phyloP scores from a whole-genome alignment of 345 rosid genomes.

The Bruguiera parviflora region DNA sequence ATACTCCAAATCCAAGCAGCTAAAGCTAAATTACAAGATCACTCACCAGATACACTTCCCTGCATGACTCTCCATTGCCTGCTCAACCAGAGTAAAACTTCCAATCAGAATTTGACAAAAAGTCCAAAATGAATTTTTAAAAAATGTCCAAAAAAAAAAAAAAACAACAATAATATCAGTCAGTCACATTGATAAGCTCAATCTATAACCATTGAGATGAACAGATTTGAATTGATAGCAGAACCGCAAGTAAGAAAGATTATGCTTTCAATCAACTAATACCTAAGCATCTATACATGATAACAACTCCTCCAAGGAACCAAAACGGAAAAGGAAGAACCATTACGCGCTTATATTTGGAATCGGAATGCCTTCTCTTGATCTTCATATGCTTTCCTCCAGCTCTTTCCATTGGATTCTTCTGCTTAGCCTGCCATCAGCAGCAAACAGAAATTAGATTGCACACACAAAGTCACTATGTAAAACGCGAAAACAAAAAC shows the following conservation, averaged over 20 bases:
- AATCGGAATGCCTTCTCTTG: constrained; percentile 33
- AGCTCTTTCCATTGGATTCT: constrained; percentile 15
- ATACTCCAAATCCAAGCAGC: neutral
- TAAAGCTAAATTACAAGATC: neutral
- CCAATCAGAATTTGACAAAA: neutral
- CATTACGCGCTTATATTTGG: constrained; percentile 20
- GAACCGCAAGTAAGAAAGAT: neutral
- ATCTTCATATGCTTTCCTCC: constrained; percentile 25
- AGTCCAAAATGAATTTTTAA: too few species aligned
- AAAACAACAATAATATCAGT: too few species aligned
- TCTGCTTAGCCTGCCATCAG: constrained; percentile 18
- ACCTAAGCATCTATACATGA: neutral
- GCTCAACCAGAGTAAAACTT: neutral
- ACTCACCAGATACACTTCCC: constrained; percentile 35
- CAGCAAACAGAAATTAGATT: too few species aligned
- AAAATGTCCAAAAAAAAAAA: too few species aligned
- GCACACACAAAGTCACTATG: neutral
- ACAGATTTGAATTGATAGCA: too few species aligned
- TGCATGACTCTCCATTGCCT: constrained; percentile 28
- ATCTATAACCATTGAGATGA: too few species aligned
- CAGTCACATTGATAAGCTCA: too few species aligned
- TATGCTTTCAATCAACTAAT: neutral
- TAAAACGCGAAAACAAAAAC: neutral
- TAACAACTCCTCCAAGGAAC: neutral
- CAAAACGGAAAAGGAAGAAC: neutral